These are phyloP conservation scores for Marchantia paleacea DNA, from an alignment of 225 moss, liverwort and hornwort species.

Conservation along the genomic window DNA sequence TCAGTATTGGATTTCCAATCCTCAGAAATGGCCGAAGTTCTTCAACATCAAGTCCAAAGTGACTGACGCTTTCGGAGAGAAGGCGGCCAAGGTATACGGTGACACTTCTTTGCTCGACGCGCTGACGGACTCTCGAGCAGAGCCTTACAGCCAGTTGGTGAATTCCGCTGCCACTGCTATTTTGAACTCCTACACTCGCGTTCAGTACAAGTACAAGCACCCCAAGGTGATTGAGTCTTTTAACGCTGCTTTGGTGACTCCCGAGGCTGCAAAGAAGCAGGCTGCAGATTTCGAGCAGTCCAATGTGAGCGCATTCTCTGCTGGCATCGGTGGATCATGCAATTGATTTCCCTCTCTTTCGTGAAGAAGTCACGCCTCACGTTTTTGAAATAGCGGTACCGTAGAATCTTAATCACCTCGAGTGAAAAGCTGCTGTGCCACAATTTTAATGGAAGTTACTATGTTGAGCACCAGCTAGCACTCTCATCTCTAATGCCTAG, in stretches of 20 bases:
- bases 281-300: conserved; percentile 33
- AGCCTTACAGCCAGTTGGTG: conserved; percentile 40
- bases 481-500: neutral
- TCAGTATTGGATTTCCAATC: conserved; percentile 45
- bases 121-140: conserved; percentile 31
- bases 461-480: conserved; percentile 8
- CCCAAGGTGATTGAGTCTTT: conserved; percentile 36
- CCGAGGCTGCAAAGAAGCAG: conserved; percentile 23
- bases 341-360: neutral
- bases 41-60: conserved; percentile 36
- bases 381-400: neutral
- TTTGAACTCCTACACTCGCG: conserved; percentile 39
- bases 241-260: conserved; percentile 13
- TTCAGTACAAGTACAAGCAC: conserved; percentile 24
- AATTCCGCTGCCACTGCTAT: conserved; percentile 28
- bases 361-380: too few relatives aligned
- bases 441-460: conserved; percentile 13
- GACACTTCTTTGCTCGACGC: conserved; percentile 35
- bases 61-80: conserved; percentile 36
- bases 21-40: conserved; percentile 41
- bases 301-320: conserved; percentile 29
- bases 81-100: conserved; percentile 30
- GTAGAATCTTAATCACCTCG: conserved; percentile 17
- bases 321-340: conserved; percentile 16
- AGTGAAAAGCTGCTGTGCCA: conserved; percentile 21